These are phyloP conservation scores for Phytophthora kernoviae DNA, from an alignment of 352 stramenopile species.

Conservation along the genomic window DNA sequence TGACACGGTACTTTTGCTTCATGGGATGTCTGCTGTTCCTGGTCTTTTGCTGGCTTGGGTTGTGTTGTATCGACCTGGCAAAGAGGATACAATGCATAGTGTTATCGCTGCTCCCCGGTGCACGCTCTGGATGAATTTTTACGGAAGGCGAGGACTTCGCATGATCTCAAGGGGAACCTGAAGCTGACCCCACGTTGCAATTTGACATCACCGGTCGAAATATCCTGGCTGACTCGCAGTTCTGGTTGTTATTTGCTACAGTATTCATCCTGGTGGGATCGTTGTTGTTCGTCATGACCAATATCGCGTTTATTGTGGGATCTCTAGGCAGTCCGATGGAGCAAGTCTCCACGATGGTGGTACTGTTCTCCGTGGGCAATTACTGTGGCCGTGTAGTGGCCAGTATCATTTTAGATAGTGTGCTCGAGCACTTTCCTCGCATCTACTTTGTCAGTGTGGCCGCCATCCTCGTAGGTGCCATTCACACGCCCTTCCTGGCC, in stretches of 20 bases:
- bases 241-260: conserved; percentile 73
- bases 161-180: conserved; percentile 12
- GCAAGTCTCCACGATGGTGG: conserved; percentile 70
- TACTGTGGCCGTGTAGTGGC: conserved; percentile 56
- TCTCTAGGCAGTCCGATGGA: conserved; percentile 46
- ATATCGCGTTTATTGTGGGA: conserved; percentile 82
- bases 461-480: conserved; percentile 58
- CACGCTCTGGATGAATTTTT: conserved; percentile 55
- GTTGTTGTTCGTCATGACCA: conserved; percentile 80
- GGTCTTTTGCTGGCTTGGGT: conserved; percentile 58
- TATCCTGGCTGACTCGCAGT: conserved; percentile 55
- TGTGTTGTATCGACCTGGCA: conserved; percentile 44
- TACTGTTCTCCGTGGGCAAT: conserved; percentile 75
- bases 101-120: conserved; percentile 18
- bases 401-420: conserved; percentile 66
- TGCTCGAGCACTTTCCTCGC: conserved; percentile 51
- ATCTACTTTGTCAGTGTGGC: conserved; percentile 67
- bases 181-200: conserved; percentile 9
- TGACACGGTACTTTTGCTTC: conserved; percentile 69
- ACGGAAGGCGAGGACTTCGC: conserved; percentile 14
- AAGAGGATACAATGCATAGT: conserved; percentile 9
- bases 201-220: conserved; percentile 55
- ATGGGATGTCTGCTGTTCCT: conserved; percentile 58
- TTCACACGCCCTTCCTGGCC: conserved; percentile 62
- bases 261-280: conserved; percentile 78